Base-by-base conservation (phyloP, 2,329 filamentous ascomycete genomes). In the Trichophyton verrucosum region DNA sequence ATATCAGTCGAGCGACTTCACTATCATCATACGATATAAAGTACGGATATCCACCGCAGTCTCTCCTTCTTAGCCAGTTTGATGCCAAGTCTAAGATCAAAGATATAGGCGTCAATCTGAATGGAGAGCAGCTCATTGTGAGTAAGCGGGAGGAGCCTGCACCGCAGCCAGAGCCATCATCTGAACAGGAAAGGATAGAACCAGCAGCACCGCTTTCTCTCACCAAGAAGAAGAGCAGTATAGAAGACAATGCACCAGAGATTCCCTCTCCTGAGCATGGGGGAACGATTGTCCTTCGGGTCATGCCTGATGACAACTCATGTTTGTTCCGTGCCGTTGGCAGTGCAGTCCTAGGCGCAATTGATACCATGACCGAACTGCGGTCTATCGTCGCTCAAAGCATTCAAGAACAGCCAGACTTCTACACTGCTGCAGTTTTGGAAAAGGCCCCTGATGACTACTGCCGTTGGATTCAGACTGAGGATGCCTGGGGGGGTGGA, bases 261-360 rank as follows among this genome's bases (percentile, higher is more conserved):
- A 73, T 87, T 1, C 75, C 79, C 0, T 77, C 86, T 0, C 79
- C 82, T 5, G 75, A 79, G 30, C 80, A 82, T 57, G 75, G 76
- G 36, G 82, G 82, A 55, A 81, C 79, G 1, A 73, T 82, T 17
- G 87, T 95, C 7, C 81, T 96, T 17, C 86, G 92, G 13, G 89
- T 97, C 58, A 96, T 97, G 92, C 90, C 91, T 3, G 92, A 96
- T 70, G 92, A 97, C 73, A 96, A 96, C 74, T 90, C 86, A 62
- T 97, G 92, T 75, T 85, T 97, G 68, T 97, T 96, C 74, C 88
- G 91, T 30, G 91, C 92, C 0, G 85, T 97, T 55, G 88, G 89
- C 15, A 87, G 86, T 60, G 88, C 88, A 2, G 80, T 95, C n/a
- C 82, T 89, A 57, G 81, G 83, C 36, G 78, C 79, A 1, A 79